Conservation (phyloP, 2,329 filamentous ascomycete genomes). For the Fonsecaea pugnacius region DNA sequence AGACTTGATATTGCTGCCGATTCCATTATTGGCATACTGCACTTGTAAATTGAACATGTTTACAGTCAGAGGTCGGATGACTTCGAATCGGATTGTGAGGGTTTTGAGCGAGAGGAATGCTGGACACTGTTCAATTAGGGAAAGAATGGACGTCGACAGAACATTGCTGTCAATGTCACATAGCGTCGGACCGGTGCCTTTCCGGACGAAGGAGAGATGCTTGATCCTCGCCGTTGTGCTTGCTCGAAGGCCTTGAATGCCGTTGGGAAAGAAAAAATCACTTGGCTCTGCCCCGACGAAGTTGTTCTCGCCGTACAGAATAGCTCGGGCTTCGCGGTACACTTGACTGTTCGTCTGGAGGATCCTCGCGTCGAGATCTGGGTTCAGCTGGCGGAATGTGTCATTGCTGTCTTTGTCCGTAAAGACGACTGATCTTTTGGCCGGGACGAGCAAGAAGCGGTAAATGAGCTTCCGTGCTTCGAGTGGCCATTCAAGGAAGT, state of each 20-base stretch:
- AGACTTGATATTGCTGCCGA: background rate
- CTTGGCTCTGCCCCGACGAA: slow-evolving; percentile 24
- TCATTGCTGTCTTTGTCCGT: background rate
- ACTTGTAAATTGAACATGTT: slow-evolving; percentile 13
- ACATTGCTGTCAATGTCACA: slow-evolving; percentile 8
- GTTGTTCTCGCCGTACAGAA: slow-evolving; percentile 31
- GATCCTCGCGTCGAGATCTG: slow-evolving; percentile 20
- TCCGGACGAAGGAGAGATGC: slow-evolving; percentile 21
- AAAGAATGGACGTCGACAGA: slow-evolving; percentile 4
- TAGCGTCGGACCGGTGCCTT: background rate
- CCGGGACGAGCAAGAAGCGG: slow-evolving; percentile 22
- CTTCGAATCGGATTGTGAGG: slow-evolving; percentile 27
- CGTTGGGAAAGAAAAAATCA: slow-evolving; percentile 25
- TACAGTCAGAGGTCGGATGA: slow-evolving; percentile 15
- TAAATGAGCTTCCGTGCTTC: slow-evolving; percentile 22
- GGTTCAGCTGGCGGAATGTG: slow-evolving; percentile 8
- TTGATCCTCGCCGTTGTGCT: slow-evolving; percentile 22
- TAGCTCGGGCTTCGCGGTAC: slow-evolving; percentile 23
- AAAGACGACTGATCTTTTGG: slow-evolving; percentile 14
- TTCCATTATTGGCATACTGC: background rate
- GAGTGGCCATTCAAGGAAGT: slow-evolving; percentile 20
- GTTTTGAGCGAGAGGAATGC: slow-evolving; percentile 23
- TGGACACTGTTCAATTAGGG: slow-evolving; percentile 19
- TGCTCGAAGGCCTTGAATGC: slow-evolving; percentile 20
- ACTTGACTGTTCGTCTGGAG: slow-evolving; percentile 21